Evolutionary conservation across 2,329 filamentous ascomycete genomes (phyloP), one percentile per base, ranked within the genome.

Genomic region (Phaeosphaeriaceae sp.): DNA sequence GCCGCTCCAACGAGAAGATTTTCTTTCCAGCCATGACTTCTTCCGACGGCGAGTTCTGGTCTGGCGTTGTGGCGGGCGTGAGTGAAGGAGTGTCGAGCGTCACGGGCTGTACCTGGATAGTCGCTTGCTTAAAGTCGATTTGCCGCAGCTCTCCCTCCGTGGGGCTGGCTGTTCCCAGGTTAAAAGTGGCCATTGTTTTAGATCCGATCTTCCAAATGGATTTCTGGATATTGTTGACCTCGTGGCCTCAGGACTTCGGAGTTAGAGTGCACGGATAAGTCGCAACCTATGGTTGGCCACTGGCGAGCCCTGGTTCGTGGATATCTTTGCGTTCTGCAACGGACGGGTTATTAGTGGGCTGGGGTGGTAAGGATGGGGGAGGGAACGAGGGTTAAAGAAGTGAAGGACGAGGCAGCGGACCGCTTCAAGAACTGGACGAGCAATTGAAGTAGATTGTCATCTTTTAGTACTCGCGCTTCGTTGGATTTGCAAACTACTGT

Each of bases 21-120:
- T 76, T 76, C 64, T 73, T 76, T 31, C 69, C 73, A 31, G 70
- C 60, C 73, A 77, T 77, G 48, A 47, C 51, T 52, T 62, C 64
- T n/a, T 71, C 64, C 25, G 63, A 65, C 21, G 67, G 55, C 7
- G 66, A 67, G 36, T 63, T 60, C 44, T 71, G 60, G 24, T 74
- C 70, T 44, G 72, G 70, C 19, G 71, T 73, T 19, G 61, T 58
- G 25, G 65, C 67, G 41, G 73, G 73, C 11, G 31, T 36, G 31
- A 36, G 31, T 36, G 31, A 36, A 11, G 31, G 31, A 33, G 73
- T 66, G 42, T 69, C 60, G 45, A 69, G 61, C 24, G 56, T 51
- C 44, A 75, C 60, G 22, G 73, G 66, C 22, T 72, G 69, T 7
- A 76, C 70, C 36, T 70, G 66, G 59, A 74, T 64, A 48, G 64